Percentiles rank a stretch among this genome's conserved stretches.
Conservation (phyloP, 441 rosid species). For the Adansonia madagascariensis region DNA sequence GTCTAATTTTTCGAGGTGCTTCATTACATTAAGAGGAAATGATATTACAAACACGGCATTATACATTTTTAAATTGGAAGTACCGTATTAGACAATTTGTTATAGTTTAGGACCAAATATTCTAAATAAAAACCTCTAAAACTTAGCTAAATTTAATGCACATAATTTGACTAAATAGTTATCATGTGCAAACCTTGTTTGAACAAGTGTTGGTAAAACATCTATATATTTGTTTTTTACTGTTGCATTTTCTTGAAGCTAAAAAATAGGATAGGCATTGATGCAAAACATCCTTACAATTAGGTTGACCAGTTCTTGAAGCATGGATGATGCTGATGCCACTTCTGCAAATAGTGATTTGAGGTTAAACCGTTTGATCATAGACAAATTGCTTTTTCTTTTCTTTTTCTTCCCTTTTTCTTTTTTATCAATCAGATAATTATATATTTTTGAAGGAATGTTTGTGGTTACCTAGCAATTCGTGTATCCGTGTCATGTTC, state of each 20-base stretch:
- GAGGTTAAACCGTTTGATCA: not conserved
- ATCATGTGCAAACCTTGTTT: too few species aligned
- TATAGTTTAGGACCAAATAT: too few species aligned
- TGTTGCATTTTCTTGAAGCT: conserved; percentile 17
- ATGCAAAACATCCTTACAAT: not conserved
- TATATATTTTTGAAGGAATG: not conserved
- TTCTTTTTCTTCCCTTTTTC: not conserved
- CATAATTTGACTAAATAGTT: too few species aligned
- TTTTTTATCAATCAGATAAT: not conserved
- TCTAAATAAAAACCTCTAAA: too few species aligned
- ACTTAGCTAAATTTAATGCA: too few species aligned
- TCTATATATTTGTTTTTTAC: not conserved
- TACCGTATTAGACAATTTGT: too few species aligned
- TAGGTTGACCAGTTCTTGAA: not conserved
- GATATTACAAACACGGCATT: too few species aligned
- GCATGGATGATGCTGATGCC: not conserved
- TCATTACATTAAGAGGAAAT: too few species aligned
- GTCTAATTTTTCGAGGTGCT: too few species aligned
- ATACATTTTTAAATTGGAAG: too few species aligned
- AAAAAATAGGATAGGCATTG: not conserved
- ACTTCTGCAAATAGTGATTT: not conserved
- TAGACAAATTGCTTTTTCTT: not conserved
- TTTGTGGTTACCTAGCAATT: not conserved
- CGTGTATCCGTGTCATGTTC: too few species aligned
- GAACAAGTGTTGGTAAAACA: not conserved